Base-by-base conservation (phyloP, 176 grass and related monocot species). In the Eleusine coracana region DNA sequence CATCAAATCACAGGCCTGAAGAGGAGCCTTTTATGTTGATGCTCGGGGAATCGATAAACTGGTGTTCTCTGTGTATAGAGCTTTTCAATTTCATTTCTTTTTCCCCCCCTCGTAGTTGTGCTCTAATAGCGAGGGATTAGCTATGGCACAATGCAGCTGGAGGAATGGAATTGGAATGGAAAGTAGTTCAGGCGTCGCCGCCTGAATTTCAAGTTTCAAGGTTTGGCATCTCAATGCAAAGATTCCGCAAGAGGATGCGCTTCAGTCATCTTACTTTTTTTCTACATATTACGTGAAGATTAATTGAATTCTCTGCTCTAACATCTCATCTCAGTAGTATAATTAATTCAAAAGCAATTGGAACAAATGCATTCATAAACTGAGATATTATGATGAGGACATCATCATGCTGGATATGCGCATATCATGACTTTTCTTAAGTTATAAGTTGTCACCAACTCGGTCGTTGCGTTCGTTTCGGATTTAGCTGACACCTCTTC, bases 1-100 rank as follows among this genome's bases (percentile, higher is more conserved):
- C 69, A 17, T 83, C 61, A 75, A 55, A 70, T 87, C 75, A 0
- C 80, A 83, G 80, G 68, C n/a, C 1, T 79, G 68, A 78, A 42
- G 52, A 61, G 1, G 58, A 13, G 73, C 29, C 29, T 82, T 73
- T 59, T 73, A 55, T 9, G 56, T 16, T 0, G 38, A 28, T 28
- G 54, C 54, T 62, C 9, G 4, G 23, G 46, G 28, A 13, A 70
- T 8, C 17, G 13, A 11, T 70, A 6, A 50, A 14, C 39, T 79
- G 16, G 17, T 20, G 28, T 60, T 39, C 59, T 29, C 16, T 2
- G 14, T 84, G 36, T 80, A 80, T 50, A 80, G 21, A 23, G 68
- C 12, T n/a, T 23, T 64, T 21, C 25, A 25, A 70, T 34, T 28
- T 10, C 49, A 48, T 12, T 23, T 18, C 49, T 3, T 44, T 76